Base-by-base conservation (phyloP, 116 monocot genomes). In the Trichopus zeylanicus region DNA sequence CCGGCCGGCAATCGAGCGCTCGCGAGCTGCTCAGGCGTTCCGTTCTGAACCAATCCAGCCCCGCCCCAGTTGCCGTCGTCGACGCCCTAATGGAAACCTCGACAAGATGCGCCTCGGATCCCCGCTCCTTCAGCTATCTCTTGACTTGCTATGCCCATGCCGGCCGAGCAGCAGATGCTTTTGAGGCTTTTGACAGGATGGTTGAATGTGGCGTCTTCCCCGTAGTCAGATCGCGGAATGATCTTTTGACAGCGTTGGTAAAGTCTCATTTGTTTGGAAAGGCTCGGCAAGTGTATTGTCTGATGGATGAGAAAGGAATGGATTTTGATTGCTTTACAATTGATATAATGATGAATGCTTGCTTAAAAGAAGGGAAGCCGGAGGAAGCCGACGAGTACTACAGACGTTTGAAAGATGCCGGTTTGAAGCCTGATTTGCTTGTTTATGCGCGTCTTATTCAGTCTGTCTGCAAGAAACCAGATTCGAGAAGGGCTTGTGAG, bases 281-380 rank as follows among this genome's bases (percentile, higher is more conserved):
- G 19, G 73, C 77, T 13, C 51, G 62, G 9, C 52, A 70, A 9
- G 15, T 80, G 38, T 80, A 51, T 52, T 19, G 34, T 5, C 63
- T 51, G 46, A 87, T 87, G 82, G 35, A 51, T 42, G 62, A 55
- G 13, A 70, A 61, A 16, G 75, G 64, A 10, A 62, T 78, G 73
- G 37, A 58, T 35, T 47, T 75, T 1, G 67, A 82, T 64, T 69
- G 65, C 26, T 60, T 31, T 48, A 73, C 70, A 3, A 35, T 59
- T 12, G 65, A 70, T 46, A 76, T 81, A 16, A 60, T 87, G 70
- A 75, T 82, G 70, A 55, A 61, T 27, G 72, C 60, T 0, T 86
- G 81, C 51, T 69, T 81, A 48, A 75, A 75, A 58, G 68, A 71
- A 28, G 75, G 68, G 23, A 72, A 59, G 24, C 57, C 61, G 0